A percentile compares a stretch with the other conserved stretches of the same genome.
phyloP scores from a whole-genome alignment of 2,329 filamentous ascomycete genomes.

The Apiospora marii region DNA sequence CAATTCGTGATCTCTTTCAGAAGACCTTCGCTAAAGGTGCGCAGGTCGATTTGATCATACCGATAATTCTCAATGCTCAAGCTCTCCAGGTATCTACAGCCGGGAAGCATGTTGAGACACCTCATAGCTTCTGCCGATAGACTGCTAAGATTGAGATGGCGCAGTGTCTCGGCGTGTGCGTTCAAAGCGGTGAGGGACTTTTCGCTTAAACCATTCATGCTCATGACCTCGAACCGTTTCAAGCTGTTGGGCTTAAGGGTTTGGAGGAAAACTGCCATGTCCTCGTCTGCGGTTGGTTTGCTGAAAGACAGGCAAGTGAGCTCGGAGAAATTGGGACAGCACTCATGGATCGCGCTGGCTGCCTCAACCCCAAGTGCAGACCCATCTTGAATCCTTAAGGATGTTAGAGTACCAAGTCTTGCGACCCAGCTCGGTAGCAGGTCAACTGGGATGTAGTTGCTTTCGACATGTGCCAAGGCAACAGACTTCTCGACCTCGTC shows the following conservation, averaged over 20 bases:
- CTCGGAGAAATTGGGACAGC: constrained; percentile 68
- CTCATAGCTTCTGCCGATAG: constrained; percentile 40
- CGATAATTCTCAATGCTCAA: constrained; percentile 43
- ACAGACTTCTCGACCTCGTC: constrained; percentile 52
- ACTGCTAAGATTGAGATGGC: constrained; percentile 41
- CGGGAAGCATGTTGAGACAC: constrained; percentile 40
- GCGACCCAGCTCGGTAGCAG: constrained; percentile 66
- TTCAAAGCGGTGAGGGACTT: constrained; percentile 65
- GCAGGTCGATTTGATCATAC: constrained; percentile 33
- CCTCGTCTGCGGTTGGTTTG: constrained; percentile 59
- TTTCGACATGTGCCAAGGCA: constrained; percentile 65
- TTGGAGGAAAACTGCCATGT: constrained; percentile 65
- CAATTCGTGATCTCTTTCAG: constrained; percentile 42
- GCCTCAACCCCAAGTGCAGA: constrained; percentile 63
- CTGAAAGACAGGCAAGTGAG: constrained; percentile 62
- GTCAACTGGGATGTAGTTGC: constrained; percentile 55
- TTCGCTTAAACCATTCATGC: constrained; percentile 60
- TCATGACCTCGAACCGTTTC: constrained; percentile 64
- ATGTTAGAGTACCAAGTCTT: constrained; percentile 63
- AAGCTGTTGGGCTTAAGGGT: constrained; percentile 64
- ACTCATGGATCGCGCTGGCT: constrained; percentile 59
- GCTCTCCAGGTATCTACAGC: constrained; percentile 44
- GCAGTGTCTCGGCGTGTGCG: constrained; percentile 46
- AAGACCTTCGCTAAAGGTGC: constrained; percentile 32
- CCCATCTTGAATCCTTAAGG: constrained; percentile 68